Base-by-base conservation (phyloP, 371 early-diverging fungal genomes). In the Nematocida sp. region DNA sequence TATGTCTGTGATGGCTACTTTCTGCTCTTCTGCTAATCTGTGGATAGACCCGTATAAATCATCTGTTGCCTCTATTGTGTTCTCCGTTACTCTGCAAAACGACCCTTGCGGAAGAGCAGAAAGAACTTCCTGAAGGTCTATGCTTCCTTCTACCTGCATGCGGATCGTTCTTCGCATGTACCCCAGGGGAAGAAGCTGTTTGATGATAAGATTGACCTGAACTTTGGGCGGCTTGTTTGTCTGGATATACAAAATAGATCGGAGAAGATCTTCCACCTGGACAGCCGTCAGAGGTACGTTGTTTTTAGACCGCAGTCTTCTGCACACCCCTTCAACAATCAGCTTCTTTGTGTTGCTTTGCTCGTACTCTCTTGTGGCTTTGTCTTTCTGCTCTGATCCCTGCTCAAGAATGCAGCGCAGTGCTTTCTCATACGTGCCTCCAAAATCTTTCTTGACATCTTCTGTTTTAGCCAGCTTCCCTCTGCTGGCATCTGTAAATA, bases 371-470 rank as follows among this genome's bases (percentile, higher is more conserved):
- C 80, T 36, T 11, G 83, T 80, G 32, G 63, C 64, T 7, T 41
- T 64, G 62, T 75, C 75, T 58, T 78, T 77, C 63, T 78, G 63
- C 46, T 80, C 81, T 40, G 66, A 34, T 17, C 83, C 83, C 15
- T 58, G 31, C 3, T 66, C 32, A 3, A 83, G 37, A 34, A 83
- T 83, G 27, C 49, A 23, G 34, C 65, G 52, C 3, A 83, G 64
- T 43, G 81, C 78, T 15, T 63, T 50, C 17, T 49, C 34, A 29
- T 5, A 27, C 2, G 8, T 17, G 11, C 19, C 50, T 37, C 32
- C 46, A 27, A 67, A 34, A 29, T 77, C 65, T 11, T 45, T 32
- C 11, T 23, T 8, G 15, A 65, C 19, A 27, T 76, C 64, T 46
- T 51, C 63, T 50, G 75, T 62, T 23, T 37, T 38, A 41, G 78